These are phyloP conservation scores for Polytolypa hystricis DNA, from an alignment of 2,329 filamentous ascomycete genomes.

Conservation along the genomic window DNA sequence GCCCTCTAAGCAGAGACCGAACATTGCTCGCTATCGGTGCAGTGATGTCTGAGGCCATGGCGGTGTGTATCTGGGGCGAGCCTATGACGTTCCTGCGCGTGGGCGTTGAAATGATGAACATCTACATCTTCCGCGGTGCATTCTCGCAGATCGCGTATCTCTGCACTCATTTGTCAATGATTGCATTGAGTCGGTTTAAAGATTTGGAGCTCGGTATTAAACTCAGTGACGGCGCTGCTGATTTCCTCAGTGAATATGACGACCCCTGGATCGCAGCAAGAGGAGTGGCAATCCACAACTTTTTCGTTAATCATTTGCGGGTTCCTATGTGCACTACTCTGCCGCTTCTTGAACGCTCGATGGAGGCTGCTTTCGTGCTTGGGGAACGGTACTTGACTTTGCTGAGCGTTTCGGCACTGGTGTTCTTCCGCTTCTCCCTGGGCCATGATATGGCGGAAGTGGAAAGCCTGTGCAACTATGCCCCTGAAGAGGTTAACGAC, in stretches of 20 bases:
- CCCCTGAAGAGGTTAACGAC: slow-evolving; percentile 45
- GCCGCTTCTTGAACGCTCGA: slow-evolving; percentile 41
- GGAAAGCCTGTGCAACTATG: slow-evolving; percentile 46
- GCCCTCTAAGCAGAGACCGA: slow-evolving; percentile 32
- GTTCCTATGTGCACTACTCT: slow-evolving; percentile 42
- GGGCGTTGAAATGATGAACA: slow-evolving; percentile 46
- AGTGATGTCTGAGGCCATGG: slow-evolving; percentile 47
- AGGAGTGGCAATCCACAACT: slow-evolving; percentile 45
- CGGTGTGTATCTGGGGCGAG: slow-evolving; percentile 50
- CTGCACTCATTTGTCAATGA: slow-evolving; percentile 47
- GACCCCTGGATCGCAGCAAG: slow-evolving; percentile 45
- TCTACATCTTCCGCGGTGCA: slow-evolving; percentile 44
- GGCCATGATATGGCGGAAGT: slow-evolving; percentile 48
- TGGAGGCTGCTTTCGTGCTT: slow-evolving; percentile 46
- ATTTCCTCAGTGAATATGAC: slow-evolving; percentile 41
- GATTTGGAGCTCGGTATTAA: slow-evolving; percentile 44
- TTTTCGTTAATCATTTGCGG: slow-evolving; percentile 52
- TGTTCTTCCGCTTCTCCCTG: slow-evolving; percentile 44
- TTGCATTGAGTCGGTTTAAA: slow-evolving; percentile 46
- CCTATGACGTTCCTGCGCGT: slow-evolving; percentile 48
- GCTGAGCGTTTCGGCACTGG: slow-evolving; percentile 48
- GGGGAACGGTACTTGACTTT: slow-evolving; percentile 49
- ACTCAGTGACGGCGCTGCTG: slow-evolving; percentile 42
- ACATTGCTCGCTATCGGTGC: slow-evolving; percentile 38
- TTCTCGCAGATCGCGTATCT: slow-evolving; percentile 49